Evolutionary conservation across 176 grass and related monocot genomes (phyloP), one percentile per base, ranked within the genome.

Genomic region (Aegilops speltoides): DNA sequence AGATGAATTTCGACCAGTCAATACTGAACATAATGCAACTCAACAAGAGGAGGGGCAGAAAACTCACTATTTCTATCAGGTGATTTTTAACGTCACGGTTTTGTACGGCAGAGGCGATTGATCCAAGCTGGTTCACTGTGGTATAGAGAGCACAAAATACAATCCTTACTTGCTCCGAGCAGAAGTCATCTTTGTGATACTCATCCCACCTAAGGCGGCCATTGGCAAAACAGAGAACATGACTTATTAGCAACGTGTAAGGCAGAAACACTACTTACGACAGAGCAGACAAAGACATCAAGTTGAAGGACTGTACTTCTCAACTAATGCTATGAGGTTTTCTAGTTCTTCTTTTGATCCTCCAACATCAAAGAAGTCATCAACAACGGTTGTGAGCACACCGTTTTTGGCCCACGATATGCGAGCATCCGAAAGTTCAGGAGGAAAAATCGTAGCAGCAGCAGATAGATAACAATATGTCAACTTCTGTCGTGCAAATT

Each of bases 281-380:
- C 13, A 74, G 4, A 50, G 36, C 12, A 57, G 20, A 23, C 36
- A 43, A 26, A 74, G 22, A 73, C 11, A 43, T 40, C 22, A 34
- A 84, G 57, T 48, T 69, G 4, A 8, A 66, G 23, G 4, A 20
- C 8, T 50, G 9, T 93, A 97, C 95, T 79, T 91, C 65, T 94
- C 89, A 15, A 91, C 87, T 83, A 97, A 91, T 12, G 72, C 5
- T 15, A 94, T 59, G 4, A 97, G 92, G 60, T 83, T 91, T 87
- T 93, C 74, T 41, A 94, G 66, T 74, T 97, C 95, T 84, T 94
- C 90, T 73, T 69, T 86, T n/a, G 95, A 97, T 70, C 95, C 92
- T 56, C 82, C 90, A 54, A 91, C 54, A 63, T 97, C 95, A 32
- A 97, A 97, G 46, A 97, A 93, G 79, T 97, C 95, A 48, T 97